Evolutionary conservation across 2,329 filamentous ascomycete genomes (phyloP), one percentile per base, ranked within the genome.

Genomic region (Kalaharituber pfeilii): DNA sequence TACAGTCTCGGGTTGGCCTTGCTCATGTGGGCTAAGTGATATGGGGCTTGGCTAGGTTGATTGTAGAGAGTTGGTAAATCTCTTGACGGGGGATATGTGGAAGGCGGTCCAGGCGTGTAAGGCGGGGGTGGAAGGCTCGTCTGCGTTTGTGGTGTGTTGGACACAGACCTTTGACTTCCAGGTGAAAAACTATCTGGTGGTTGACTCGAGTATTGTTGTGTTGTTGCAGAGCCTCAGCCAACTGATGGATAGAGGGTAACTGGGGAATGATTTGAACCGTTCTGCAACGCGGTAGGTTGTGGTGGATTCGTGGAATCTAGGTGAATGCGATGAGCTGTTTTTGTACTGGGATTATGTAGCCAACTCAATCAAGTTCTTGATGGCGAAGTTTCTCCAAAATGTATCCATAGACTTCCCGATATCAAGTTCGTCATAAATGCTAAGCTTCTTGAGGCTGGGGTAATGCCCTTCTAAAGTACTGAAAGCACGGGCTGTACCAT

Each of bases 221-320:
- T 26, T 55, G 52, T n/a, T 58, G 58, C 36, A 58, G 55, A 26
- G 59, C 59, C 22, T 61, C 59, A 26, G 59, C 59, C 51, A 61
- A 53, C 50, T 60, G 56, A 36, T 60, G 58, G 22, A 61, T 47
- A 20, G n/a, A 33, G 33, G 15, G 26, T 25, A 42, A 24, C 24
- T 18, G 33, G 33, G 13, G 33, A 18, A 9, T 39, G 33, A 39
- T 18, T 39, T 2, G 33, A 13, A 39, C 18, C 42, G 25, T 47
- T 47, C 42, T 15, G 22, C n/a, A 47, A 20, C 42, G 15, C n/a
- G n/a, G n/a, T n/a, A 3, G 42, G 24, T 13, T 47, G 42, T 15
- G 42, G 42, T 22, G 24, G n/a, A 25, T 11, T 47, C 11, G 42
- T 11, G 24, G 42, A 47, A 47, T 47, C 42, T 47, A 22, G 13